Percentiles rank a stretch among this genome's conserved stretches.
These are phyloP conservation scores for Alternaria panax DNA, from an alignment of 2,329 filamentous ascomycete genomes.

Conservation along the genomic window DNA sequence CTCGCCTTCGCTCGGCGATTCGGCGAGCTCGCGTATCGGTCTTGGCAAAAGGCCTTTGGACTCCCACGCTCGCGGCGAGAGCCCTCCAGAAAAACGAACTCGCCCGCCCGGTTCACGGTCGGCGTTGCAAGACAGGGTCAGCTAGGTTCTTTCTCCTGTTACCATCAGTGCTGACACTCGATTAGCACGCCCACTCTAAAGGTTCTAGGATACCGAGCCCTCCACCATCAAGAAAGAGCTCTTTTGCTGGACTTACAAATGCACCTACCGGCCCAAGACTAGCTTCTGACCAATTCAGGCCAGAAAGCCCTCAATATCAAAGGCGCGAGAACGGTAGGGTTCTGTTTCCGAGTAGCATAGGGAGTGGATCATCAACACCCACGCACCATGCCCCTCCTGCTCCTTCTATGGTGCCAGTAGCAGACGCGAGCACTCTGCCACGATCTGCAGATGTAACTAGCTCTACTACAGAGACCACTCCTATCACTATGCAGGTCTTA, in stretches of 20 bases:
- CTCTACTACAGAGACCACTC: background rate
- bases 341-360: conserved; percentile 16
- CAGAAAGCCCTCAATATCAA: background rate
- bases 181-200: conserved; percentile 18
- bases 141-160: background rate
- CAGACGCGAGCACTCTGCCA: background rate
- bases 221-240: conserved; percentile 21
- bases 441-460: background rate
- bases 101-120: conserved; percentile 4
- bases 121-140: conserved; percentile 13
- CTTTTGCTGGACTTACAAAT: conserved; percentile 12
- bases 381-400: conserved; percentile 25
- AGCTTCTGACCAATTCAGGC: conserved; percentile 20
- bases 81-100: conserved; percentile 30
- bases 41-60: conserved; percentile 21
- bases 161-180: background rate
- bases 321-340: background rate
- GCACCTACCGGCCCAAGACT: conserved; percentile 6
- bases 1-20: background rate
- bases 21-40: conserved; percentile 17
- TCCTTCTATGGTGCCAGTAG: conserved; percentile 31
- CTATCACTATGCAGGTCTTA: conserved; percentile 12
- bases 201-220: conserved; percentile 5
- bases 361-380: conserved; percentile 31
- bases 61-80: conserved; percentile 24